Base-by-base conservation (phyloP, 495 filamentous ascomycete species). In the Trichoderma asperelloides region DNA sequence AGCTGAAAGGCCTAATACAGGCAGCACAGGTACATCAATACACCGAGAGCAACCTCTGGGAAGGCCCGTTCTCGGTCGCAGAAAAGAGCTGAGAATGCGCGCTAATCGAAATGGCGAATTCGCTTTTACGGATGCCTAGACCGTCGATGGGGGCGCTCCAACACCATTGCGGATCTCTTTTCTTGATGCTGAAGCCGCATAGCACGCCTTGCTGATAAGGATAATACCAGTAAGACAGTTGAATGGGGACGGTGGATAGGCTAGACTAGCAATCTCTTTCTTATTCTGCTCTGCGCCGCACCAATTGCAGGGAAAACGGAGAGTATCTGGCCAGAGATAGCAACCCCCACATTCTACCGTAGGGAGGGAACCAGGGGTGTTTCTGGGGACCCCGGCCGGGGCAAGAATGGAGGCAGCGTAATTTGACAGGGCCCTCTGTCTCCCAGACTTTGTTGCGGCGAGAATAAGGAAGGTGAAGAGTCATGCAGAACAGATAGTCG, bases 261-360 rank as follows among this genome's bases (percentile, higher is more conserved):
- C 13, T 21, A 30, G 55, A 30, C 55, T 60, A 60, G 55, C 55
- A 9, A 60, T 30, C 47, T n/a, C 18, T 30, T 60, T 37, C 33
- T 37, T 7, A 37, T 37, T 37, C 5, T 37, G 33, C 33, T 37
- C 33, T 60, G 9, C 25, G 55, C 55, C n/a, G 55, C 55, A 60
- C 27, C 47, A 51, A 60, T 60, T 3, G 55, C 55, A 60, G 55
- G 55, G 55, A 16, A 60, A 28, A 37, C 33, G 33, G 5, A 37
- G 33, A 7, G 33, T 8, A 60, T 60, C 23, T 30, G 23, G 55
- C 16, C 15, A 11, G 55, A 60, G 55, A 60, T 60, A 60, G 27
- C 55, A 60, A 60, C 55, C 55, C 55, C 55, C 55, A 60, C 55
- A 60, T 60, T 60, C 55, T 60, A 25, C 25, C 55, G 55, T 60